A percentile compares a stretch with the other conserved stretches of the same genome.
phyloP scores from a whole-genome alignment of 2,329 filamentous ascomycete species.

The Aspergillus phoenicis region DNA sequence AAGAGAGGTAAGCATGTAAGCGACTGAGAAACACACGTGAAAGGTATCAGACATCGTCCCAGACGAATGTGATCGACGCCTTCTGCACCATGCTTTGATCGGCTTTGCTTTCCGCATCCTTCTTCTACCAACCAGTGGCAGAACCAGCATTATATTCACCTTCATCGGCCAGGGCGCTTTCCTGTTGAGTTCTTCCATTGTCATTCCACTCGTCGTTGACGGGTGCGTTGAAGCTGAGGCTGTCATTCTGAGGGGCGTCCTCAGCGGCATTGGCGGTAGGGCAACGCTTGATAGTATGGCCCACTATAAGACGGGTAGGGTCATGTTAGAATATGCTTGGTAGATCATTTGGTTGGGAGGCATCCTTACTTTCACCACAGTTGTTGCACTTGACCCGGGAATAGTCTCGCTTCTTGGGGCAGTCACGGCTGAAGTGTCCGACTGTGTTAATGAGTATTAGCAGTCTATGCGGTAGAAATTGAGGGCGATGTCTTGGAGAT shows the following conservation, averaged over 20 bases:
- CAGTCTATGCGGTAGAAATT: background rate
- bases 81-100: slow-evolving; percentile 1
- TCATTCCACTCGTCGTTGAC: background rate
- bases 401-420: slow-evolving; percentile 47
- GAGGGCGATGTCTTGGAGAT: background rate
- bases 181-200: background rate
- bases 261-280: slow-evolving; percentile 28
- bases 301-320: slow-evolving; percentile 33
- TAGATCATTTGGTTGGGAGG: background rate
- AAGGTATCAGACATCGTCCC: slow-evolving; percentile 11
- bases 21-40: background rate
- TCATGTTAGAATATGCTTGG: slow-evolving; percentile 1
- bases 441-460: slow-evolving; percentile 28
- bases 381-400: slow-evolving; percentile 49
- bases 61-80: slow-evolving; percentile 5
- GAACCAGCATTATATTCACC: background rate
- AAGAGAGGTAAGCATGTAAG: background rate
- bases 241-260: slow-evolving; percentile 10
- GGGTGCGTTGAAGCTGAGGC: background rate
- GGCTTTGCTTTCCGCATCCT: background rate
- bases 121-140: background rate
- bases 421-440: slow-evolving; percentile 49
- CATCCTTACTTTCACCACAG: slow-evolving; percentile 46
- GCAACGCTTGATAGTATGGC: slow-evolving; percentile 48
- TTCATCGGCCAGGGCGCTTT: background rate